phyloP scores from a whole-genome alignment of 164 flowering plant genomes.

The Vitis labrusca region DNA sequence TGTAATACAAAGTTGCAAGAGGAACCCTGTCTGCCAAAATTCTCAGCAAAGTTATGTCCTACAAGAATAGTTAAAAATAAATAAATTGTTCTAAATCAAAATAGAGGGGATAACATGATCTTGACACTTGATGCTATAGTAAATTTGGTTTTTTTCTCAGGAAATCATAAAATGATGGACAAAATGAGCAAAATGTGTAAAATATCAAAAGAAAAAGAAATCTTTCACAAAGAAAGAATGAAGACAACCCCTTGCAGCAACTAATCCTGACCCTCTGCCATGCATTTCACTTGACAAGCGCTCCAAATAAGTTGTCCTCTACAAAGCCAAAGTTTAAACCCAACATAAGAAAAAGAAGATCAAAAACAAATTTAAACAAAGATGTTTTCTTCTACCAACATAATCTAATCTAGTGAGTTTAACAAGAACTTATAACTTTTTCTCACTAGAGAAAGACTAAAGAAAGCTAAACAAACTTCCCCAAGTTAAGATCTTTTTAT shows the following conservation, averaged over 20 bases:
- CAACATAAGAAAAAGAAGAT: not conserved
- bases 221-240: not conserved
- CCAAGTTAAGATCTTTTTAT: too few relatives aligned
- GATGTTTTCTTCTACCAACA: not conserved
- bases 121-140: not conserved
- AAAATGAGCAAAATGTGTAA: too few relatives aligned
- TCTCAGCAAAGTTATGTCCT: slow-evolving; percentile 26
- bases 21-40: slow-evolving; percentile 17
- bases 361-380: not conserved
- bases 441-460: not conserved
- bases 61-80: slow-evolving; percentile 10
- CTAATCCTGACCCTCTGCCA: slow-evolving; percentile 16
- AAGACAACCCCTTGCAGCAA: slow-evolving; percentile 1
- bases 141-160: slow-evolving; percentile 4
- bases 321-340: slow-evolving; percentile 8
- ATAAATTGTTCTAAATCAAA: not conserved
- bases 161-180: not conserved
- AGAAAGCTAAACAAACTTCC: not conserved
- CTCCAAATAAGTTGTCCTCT: slow-evolving; percentile 51
- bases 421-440: not conserved
- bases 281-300: slow-evolving; percentile 16
- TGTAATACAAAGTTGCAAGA: slow-evolving; percentile 29
- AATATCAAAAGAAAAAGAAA: slow-evolving; percentile 1
- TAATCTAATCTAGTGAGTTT: too few relatives aligned
- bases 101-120: too few relatives aligned